Conservation (phyloP, 257 asterid species). For the Rauvolfia tetraphylla region DNA sequence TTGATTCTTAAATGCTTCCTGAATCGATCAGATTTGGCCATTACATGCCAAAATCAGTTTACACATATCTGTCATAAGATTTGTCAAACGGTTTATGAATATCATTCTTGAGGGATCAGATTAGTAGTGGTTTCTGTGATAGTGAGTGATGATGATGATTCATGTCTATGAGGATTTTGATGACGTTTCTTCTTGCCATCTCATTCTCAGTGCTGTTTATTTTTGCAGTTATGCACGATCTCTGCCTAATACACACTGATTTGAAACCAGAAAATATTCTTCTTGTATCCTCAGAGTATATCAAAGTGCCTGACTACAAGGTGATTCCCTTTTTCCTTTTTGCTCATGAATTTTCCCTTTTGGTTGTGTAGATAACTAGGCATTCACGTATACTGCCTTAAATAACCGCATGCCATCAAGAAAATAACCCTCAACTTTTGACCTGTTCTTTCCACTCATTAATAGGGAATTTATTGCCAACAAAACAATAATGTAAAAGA, state of each 20-base stretch:
- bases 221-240: constrained; percentile 83
- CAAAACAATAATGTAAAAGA: background rate
- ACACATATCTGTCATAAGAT: background rate
- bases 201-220: constrained; percentile 21
- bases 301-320: constrained; percentile 77
- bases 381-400: background rate
- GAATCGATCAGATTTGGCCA: constrained; percentile 9
- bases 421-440: background rate
- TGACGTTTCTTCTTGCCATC: background rate
- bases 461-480: background rate
- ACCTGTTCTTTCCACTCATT: background rate
- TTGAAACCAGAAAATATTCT: constrained; percentile 86
- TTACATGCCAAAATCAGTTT: background rate
- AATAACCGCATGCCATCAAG: background rate
- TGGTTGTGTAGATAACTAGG: background rate
- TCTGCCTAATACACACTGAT: constrained; percentile 80
- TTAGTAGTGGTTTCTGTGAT: background rate
- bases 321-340: constrained; percentile 27
- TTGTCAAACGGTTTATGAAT: background rate
- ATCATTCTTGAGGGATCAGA: background rate
- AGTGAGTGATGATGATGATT: background rate
- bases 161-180: background rate
- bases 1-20: constrained; percentile 14
- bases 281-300: constrained; percentile 72
- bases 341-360: background rate